Evolutionary conservation across 176 grass and related monocot genomes (phyloP).

Genomic region (Coix lacrymajobi): DNA sequence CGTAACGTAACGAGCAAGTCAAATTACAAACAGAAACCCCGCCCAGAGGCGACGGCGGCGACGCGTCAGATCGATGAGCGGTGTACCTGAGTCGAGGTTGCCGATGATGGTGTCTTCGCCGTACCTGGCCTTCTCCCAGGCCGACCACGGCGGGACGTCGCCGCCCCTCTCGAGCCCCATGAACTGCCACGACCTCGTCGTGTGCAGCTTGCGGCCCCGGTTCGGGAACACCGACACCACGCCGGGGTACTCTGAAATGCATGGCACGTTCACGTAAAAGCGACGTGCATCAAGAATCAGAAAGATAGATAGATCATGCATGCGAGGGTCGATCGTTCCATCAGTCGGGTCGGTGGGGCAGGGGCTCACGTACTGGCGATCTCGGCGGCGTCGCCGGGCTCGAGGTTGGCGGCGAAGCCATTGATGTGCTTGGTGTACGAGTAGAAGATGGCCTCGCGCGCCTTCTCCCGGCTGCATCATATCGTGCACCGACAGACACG

Average conservation of each 20-base stretch:
- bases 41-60: too few relatives aligned
- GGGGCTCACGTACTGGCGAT: slow-evolving; percentile 51
- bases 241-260: slow-evolving; percentile 27
- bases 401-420: slow-evolving; percentile 67
- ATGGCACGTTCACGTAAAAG: not conserved
- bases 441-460: slow-evolving; percentile 64
- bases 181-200: slow-evolving; percentile 87
- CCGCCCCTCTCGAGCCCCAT: slow-evolving; percentile 55
- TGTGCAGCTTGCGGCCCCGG: slow-evolving; percentile 54
- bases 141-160: slow-evolving; percentile 32
- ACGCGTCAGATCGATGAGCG: not conserved
- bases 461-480: slow-evolving; percentile 36
- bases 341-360: not conserved
- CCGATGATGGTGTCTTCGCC: slow-evolving; percentile 72
- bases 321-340: too few relatives aligned
- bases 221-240: slow-evolving; percentile 85
- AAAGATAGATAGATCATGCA: too few relatives aligned
- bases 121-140: slow-evolving; percentile 57
- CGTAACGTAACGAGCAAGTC: not conserved
- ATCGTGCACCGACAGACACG: not conserved
- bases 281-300: too few relatives aligned
- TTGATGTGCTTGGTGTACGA: slow-evolving; percentile 81
- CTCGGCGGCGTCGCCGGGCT: slow-evolving; percentile 30
- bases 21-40: too few relatives aligned
- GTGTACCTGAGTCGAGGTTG: slow-evolving; percentile 68